Evolutionary conservation across 1,284 basidiomycete species (phyloP).

Genomic region (Ceratobasidium sp.): DNA sequence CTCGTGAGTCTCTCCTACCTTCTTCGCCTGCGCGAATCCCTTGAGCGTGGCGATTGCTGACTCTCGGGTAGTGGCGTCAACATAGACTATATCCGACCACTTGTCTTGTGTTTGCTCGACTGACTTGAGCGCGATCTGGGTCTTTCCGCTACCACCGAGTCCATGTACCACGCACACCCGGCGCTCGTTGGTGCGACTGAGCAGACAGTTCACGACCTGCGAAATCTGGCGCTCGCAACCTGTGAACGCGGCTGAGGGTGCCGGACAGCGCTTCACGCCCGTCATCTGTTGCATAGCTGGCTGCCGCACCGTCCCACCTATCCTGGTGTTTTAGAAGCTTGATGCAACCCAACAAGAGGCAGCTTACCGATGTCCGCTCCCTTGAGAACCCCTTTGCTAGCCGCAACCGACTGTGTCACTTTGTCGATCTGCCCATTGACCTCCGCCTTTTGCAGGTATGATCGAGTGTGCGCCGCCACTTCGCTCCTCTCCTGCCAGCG

Average conservation of each 20-base stretch:
- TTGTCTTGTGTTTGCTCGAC: background rate
- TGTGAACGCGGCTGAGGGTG: background rate
- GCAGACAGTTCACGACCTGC: background rate
- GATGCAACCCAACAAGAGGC: too few species aligned
- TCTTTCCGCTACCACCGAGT: constrained; percentile 28
- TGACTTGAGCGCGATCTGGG: constrained; percentile 3
- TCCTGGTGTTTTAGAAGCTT: background rate
- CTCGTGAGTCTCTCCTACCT: background rate
- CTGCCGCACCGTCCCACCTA: constrained; percentile 16
- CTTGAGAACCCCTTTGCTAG: background rate
- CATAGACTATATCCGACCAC: constrained; percentile 6
- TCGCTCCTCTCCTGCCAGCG: background rate
- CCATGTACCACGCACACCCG: constrained; percentile 16
- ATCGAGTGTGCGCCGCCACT: background rate
- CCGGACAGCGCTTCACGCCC: constrained; percentile 1
- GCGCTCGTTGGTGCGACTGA: background rate
- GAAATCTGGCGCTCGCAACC: background rate
- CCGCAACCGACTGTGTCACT: background rate
- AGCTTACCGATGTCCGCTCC: background rate
- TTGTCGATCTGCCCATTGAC: background rate
- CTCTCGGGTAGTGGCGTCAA: constrained; percentile 7
- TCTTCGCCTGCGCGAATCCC: constrained; percentile 4
- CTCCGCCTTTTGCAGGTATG: constrained; percentile 1
- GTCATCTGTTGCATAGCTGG: background rate
- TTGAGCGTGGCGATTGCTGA: background rate